phyloP scores from a whole-genome alignment of 2,329 filamentous ascomycete species.

The Monilinia fructigena region DNA sequence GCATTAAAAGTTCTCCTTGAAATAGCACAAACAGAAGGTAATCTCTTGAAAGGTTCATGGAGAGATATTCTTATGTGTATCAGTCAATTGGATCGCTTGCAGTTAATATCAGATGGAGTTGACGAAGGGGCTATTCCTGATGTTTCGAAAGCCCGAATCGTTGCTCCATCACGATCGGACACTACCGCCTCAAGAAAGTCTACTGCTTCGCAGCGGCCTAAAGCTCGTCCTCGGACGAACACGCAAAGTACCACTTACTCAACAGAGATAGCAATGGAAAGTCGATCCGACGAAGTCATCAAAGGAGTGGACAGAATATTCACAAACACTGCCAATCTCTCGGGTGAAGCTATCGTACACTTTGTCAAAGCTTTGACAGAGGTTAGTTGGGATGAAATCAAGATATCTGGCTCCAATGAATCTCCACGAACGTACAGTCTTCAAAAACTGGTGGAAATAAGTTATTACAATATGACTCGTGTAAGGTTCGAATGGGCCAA shows the following conservation, averaged over 20 bases:
- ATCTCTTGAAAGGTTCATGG: constrained; percentile 86
- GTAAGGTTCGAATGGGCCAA: constrained; percentile 98
- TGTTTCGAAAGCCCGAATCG: constrained; percentile 77
- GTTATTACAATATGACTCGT: constrained; percentile 99
- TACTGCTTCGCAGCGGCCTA: constrained; percentile 54
- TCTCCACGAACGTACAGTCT: constrained; percentile 95
- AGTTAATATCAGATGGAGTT: constrained; percentile 90
- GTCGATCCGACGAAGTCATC: constrained; percentile 87
- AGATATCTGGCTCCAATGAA: constrained; percentile 93
- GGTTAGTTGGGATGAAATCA: constrained; percentile 99
- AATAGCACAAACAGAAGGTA: constrained; percentile 88
- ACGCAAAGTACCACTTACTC: constrained; percentile 52
- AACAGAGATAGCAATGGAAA: constrained; percentile 84
- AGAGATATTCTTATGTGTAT: constrained; percentile 93
- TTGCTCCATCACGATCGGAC: constrained; percentile 54
- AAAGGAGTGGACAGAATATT: constrained; percentile 94
- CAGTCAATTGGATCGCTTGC: constrained; percentile 91
- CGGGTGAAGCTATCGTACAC: constrained; percentile 90
- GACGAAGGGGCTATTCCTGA: constrained; percentile 92
- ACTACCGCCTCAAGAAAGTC: constrained; percentile 62
- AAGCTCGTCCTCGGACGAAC: constrained; percentile 52
- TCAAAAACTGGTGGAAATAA: constrained; percentile 97
- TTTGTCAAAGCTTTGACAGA: constrained; percentile 91
- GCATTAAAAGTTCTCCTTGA: constrained; percentile 89
- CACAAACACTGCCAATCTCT: constrained; percentile 90